phyloP scores from a whole-genome alignment of 1,284 basidiomycete species.

The Fomitiporia mediterranea region DNA sequence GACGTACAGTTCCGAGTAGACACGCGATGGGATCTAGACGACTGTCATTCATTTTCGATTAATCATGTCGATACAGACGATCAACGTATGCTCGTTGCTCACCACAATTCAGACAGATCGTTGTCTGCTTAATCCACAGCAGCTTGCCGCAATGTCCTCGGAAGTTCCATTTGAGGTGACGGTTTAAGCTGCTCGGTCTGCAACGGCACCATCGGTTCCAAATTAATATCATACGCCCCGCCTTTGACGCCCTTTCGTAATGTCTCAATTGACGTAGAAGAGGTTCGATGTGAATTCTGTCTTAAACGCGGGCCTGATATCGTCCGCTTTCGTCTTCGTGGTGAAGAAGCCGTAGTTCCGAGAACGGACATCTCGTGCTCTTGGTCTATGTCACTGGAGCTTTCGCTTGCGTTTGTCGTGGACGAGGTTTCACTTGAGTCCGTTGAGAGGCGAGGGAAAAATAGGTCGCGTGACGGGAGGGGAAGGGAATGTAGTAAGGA shows the following conservation, averaged over 20 bases:
- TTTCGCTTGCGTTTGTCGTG: constrained; percentile 6
- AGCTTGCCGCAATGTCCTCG: background rate
- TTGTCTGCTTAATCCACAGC: background rate
- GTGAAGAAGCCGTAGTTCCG: background rate
- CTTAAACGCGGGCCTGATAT: background rate
- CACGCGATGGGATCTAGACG: too few species aligned
- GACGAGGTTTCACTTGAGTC: constrained; percentile 16
- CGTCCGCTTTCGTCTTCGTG: background rate
- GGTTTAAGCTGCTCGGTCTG: constrained; percentile 21
- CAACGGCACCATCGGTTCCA: background rate
- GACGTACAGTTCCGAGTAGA: too few species aligned
- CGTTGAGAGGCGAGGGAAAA: constrained; percentile 8
- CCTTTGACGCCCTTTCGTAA: background rate
- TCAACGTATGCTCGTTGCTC: too few species aligned
- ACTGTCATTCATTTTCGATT: too few species aligned
- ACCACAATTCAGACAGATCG: too few species aligned
- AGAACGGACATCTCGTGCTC: constrained; percentile 20
- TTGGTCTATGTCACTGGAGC: constrained; percentile 19
- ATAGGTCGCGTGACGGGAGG: constrained; percentile 1
- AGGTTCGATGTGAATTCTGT: background rate
- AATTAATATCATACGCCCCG: background rate
- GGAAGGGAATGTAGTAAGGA: constrained; percentile 9
- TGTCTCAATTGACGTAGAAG: background rate
- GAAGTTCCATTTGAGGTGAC: constrained; percentile 19
- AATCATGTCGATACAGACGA: too few species aligned